A percentile compares a stretch with the other conserved stretches of the same genome.
These are phyloP conservation scores for Candida sakaeoensis DNA, from an alignment of 805 yeast species.

Conservation along the genomic window DNA sequence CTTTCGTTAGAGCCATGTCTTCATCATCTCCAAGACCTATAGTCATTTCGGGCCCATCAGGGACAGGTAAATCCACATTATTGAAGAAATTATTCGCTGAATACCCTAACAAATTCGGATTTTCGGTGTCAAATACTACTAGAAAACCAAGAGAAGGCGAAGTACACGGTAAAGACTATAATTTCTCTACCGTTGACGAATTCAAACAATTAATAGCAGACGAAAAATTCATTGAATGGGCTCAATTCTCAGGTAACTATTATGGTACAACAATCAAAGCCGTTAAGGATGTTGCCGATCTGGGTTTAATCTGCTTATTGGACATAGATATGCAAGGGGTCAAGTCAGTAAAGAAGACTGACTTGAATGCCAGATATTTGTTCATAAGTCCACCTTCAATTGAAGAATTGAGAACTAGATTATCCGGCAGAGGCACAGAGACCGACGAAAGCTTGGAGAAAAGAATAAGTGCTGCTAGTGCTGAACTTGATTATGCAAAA, in stretches of 20 bases:
- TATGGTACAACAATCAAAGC: conserved; percentile 91
- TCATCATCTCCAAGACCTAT: conserved; percentile 58
- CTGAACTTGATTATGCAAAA: conserved; percentile 84
- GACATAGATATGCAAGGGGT: conserved; percentile 99
- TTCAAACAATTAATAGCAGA: conserved; percentile 75
- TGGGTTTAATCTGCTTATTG: conserved; percentile 77
- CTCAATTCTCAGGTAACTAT: conserved; percentile 95
- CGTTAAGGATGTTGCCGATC: conserved; percentile 64
- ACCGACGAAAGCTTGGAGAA: conserved; percentile 78
- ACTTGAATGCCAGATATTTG: conserved; percentile 77
- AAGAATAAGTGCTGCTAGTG: conserved; percentile 81
- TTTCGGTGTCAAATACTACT: conserved; percentile 91
- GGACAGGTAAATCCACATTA: conserved; percentile 92
- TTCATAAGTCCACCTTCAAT: conserved; percentile 92
- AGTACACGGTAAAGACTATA: conserved; percentile 82
- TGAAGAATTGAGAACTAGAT: conserved; percentile 70
- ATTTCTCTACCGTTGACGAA: conserved; percentile 75
- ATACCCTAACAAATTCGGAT: conserved; percentile 86
- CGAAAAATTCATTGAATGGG: conserved; percentile 90
- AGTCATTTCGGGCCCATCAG: conserved; percentile 96
- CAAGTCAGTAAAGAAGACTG: conserved; percentile 78
- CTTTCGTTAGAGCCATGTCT: not conserved
- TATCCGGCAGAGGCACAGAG: conserved; percentile 92
- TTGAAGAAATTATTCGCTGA: conserved; percentile 87
- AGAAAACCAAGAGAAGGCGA: conserved; percentile 92